Evolutionary conservation across 1,284 basidiomycete genomes (phyloP).

Genomic region (Sporisorium sorghi): DNA sequence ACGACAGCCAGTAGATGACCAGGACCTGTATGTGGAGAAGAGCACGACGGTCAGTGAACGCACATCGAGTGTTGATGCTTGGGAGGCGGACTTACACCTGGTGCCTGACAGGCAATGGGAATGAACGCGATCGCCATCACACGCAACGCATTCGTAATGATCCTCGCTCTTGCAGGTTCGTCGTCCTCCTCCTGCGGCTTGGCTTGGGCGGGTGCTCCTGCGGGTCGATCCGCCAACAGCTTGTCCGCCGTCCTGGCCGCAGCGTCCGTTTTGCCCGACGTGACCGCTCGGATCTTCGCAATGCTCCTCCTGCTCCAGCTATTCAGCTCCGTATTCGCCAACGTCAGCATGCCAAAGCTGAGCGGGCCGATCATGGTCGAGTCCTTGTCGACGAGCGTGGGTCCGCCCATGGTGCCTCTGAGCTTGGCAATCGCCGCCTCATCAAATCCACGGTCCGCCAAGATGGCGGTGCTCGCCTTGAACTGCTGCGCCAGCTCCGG

Average conservation of each 20-base stretch:
- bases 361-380: slow-evolving; percentile 62
- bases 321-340: slow-evolving; percentile 62
- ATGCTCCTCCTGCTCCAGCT: slow-evolving; percentile 53
- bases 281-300: slow-evolving; percentile 31
- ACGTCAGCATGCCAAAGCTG: slow-evolving; percentile 58
- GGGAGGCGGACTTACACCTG: slow-evolving; percentile 75
- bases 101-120: slow-evolving; percentile 79
- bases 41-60: neutral
- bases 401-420: slow-evolving; percentile 57
- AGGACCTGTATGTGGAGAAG: slow-evolving; percentile 74
- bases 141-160: slow-evolving; percentile 77
- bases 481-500: slow-evolving; percentile 55
- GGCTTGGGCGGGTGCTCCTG: neutral
- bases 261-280: slow-evolving; percentile 25
- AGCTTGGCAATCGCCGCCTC: slow-evolving; percentile 48
- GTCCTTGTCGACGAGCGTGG: slow-evolving; percentile 60
- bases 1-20: slow-evolving; percentile 84
- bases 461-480: slow-evolving; percentile 50
- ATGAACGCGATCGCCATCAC: slow-evolving; percentile 79
- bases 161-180: slow-evolving; percentile 68
- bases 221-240: slow-evolving; percentile 4
- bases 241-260: slow-evolving; percentile 34
- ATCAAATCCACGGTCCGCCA: slow-evolving; percentile 62
- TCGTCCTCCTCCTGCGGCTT: slow-evolving; percentile 32
- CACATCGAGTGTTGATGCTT: too few species aligned